These are phyloP conservation scores for Cladosporium colombiae DNA, from an alignment of 2,329 filamentous ascomycete species.

Conservation along the genomic window DNA sequence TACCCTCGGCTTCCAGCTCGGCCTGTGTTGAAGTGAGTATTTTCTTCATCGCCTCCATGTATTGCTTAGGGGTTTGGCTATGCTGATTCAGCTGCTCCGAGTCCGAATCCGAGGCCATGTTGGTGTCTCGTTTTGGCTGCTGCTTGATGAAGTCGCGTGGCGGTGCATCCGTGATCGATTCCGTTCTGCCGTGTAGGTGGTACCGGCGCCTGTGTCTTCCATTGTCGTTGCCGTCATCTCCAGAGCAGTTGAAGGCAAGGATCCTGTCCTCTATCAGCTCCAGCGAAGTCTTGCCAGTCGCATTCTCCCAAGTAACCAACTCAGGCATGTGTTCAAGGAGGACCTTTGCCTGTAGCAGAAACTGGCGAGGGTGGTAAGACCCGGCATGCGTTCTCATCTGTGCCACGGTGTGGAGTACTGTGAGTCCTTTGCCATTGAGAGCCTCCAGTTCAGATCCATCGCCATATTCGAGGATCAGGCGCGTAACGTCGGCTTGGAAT, in stretches of 20 bases:
- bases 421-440: constrained; percentile 66
- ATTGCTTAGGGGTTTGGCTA: not conserved
- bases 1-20: constrained; percentile 24
- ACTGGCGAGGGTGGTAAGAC: not conserved
- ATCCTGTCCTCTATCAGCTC: constrained; percentile 65
- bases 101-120: not conserved
- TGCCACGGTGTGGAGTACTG: constrained; percentile 62
- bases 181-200: not conserved
- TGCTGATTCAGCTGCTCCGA: not conserved
- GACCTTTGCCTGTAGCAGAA: constrained; percentile 53
- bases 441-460: constrained; percentile 57
- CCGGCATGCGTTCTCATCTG: constrained; percentile 39
- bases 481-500: constrained; percentile 9
- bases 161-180: constrained; percentile 22
- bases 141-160: constrained; percentile 4
- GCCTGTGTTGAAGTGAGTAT: constrained; percentile 39
- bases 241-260: constrained; percentile 39
- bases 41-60: constrained; percentile 37
- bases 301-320: constrained; percentile 70
- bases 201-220: not conserved
- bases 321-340: constrained; percentile 57
- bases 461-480: constrained; percentile 34
- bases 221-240: not conserved
- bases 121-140: not conserved
- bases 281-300: constrained; percentile 70